Evolutionary conservation across 768 basidiomycete species (phyloP), one percentile per base, ranked within the genome.

Genomic region (Lactifluus volemus): DNA sequence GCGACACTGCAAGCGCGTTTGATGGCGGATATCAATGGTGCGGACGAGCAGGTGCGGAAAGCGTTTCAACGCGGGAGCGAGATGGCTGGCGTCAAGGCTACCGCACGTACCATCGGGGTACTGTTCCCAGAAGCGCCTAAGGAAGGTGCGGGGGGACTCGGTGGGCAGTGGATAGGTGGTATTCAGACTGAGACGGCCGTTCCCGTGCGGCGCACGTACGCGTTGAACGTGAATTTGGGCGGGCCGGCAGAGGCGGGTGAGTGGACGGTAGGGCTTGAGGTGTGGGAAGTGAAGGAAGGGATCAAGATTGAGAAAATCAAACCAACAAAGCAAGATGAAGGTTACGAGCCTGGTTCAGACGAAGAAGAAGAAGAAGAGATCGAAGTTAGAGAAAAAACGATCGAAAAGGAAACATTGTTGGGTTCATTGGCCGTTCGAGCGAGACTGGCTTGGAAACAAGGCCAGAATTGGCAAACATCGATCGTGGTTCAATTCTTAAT

Each of bases 251-350:
- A 68, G 4, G 67, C 61, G 55, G 80, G 77, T 67, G 74, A 74
- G 66, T 74, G n/a, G 32, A 5, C 15, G 0, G 50, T 89, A 47
- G 84, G 80, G 12, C 79, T 86, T 55, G 90, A 92, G 71, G 73
- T 92, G 30, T 89, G 88, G 87, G 89, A 92, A 69, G 83, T 84
- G 17, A 79, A 79, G 55, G 89, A 90, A 67, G 79, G 79, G 2
- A 76, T 89, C 62, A 80, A 81, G 59, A 70, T 85, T 19, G 86
- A 88, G 66, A 84, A 80, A 67, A 74, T 81, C 25, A 76, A 75
- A 53, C 76, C 76, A 3, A 75, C 77, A 5, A 78, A 78, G 63
- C 63, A 73, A 8, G 77, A 76, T 7, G 79, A 78, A 0, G 19
- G 21, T 10, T 19, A 21, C 6, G 47, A 49, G 4, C 48, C 49